Conservation (phyloP, 371 early-diverging fungal species). For the Mortierella sp. region DNA sequence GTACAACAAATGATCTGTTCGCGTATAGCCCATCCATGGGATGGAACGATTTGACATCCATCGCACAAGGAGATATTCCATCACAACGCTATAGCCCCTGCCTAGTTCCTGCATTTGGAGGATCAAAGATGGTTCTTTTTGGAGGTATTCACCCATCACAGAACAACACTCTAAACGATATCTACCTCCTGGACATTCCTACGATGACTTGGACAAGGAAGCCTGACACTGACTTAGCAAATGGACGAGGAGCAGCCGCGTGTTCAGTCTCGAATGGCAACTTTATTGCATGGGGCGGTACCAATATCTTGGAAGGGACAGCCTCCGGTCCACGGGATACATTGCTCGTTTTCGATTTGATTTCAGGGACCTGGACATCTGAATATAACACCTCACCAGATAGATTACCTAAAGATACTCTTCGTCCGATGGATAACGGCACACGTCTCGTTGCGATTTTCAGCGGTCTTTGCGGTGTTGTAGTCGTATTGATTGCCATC, state of each 20-base stretch:
- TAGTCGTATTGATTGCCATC: not conserved
- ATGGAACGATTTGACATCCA: not conserved
- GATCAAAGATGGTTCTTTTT: slow-evolving; percentile 31
- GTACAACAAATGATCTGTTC: not conserved
- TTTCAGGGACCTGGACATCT: not conserved
- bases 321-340: not conserved
- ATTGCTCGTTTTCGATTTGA: slow-evolving; percentile 3
- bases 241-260: not conserved
- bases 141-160: slow-evolving; percentile 4
- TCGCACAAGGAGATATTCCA: not conserved
- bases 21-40: slow-evolving; percentile 1
- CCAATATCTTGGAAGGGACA: not conserved
- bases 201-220: slow-evolving; percentile 12
- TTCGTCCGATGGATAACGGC: too few relatives aligned
- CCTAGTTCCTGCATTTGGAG: slow-evolving; percentile 17
- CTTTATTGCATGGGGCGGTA: slow-evolving; percentile 15
- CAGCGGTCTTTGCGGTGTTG: not conserved
- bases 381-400: not conserved
- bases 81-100: slow-evolving; percentile 1
- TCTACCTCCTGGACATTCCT: slow-evolving; percentile 10
- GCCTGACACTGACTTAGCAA: not conserved
- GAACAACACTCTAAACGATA: not conserved
- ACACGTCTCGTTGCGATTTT: not conserved
- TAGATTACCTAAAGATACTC: too few relatives aligned
- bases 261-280: slow-evolving; percentile 15